A percentile compares a stretch with the other conserved stretches of the same genome.
phyloP scores from a whole-genome alignment of 1,139 yeast species.

The Sugiyamaella pinicola region DNA sequence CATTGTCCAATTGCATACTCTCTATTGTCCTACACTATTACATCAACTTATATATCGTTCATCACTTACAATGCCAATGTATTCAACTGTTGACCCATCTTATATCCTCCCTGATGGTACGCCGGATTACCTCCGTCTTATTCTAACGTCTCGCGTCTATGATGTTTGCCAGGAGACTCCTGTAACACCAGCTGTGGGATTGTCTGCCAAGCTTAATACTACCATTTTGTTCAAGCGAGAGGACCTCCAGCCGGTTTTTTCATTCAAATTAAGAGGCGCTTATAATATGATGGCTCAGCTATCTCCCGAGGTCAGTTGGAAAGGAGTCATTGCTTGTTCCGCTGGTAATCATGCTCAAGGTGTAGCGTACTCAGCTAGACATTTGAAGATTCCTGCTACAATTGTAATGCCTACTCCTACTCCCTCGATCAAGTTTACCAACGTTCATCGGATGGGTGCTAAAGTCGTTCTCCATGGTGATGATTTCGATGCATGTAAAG shows the following conservation, averaged over 20 bases:
- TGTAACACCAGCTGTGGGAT: conserved; percentile 69
- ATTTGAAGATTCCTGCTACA: conserved; percentile 85
- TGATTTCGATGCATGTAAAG: conserved; percentile 90
- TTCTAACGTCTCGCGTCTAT: conserved; percentile 87
- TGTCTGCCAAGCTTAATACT: conserved; percentile 72
- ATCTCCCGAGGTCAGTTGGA: conserved; percentile 63
- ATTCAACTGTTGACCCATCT: conserved; percentile 16
- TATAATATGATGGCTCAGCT: conserved; percentile 93
- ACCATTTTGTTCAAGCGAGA: conserved; percentile 83
- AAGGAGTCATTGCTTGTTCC: conserved; percentile 96
- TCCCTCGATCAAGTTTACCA: conserved; percentile 89
- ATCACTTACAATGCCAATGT: neutral
- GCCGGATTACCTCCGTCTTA: conserved; percentile 92
- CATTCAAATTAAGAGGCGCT: conserved; percentile 96
- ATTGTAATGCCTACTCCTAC: conserved; percentile 98
- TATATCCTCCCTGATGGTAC: conserved; percentile 39
- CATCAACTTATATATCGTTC: neutral
- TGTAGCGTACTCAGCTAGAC: conserved; percentile 88
- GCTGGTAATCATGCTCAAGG: conserved; percentile 99
- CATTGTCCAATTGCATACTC: no score
- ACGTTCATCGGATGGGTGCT: conserved; percentile 89
- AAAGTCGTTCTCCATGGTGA: conserved; percentile 92
- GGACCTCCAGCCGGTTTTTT: conserved; percentile 90
- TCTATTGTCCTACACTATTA: no score
- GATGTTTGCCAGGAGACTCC: conserved; percentile 95